Base-by-base conservation (phyloP, 176 grass and related monocot species). In the Cenchrus americanus region DNA sequence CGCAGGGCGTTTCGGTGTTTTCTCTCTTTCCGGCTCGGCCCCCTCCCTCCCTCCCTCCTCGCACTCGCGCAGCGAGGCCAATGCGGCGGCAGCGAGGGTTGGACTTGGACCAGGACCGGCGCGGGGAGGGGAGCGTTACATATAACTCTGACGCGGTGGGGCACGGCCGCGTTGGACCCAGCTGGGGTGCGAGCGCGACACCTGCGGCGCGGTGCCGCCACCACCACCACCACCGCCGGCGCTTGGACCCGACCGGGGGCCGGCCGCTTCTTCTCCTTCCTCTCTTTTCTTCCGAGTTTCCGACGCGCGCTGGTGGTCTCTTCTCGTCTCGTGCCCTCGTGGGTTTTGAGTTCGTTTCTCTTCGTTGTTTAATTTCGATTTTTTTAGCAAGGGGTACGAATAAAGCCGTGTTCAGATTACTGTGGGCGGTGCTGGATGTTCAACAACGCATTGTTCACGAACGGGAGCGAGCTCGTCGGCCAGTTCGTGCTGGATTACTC, bases 101-200 rank as follows among this genome's bases (percentile, higher is more conserved):
- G 64, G 78, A 80, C 27, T 78, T 86, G 78, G 78, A 74, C 58
- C 30, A 13, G 49, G 63, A 66, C 47, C 10, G 40, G 48, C 13
- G 70, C 27, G 71, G 14, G 15, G 82, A 46, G 46, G 51, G 61
- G 61, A 62, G 65, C 10, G 81, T 21, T 85, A 81, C 40, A 76
- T 81, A 85, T 84, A 84, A 50, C 68, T 84, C 81, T 66, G 80
- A 13, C 49, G 68, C 43, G 40, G 81, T 88, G 79, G 52, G 70
- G 5, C 32, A 14, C 14, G 8, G 26, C 6, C 69, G 41, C 66
- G 66, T 77, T 63, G 80, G 87, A 85, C 83, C 70, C 87, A 81
- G 82, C 71, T 89, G 76, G 43, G 30, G 21, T 11, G 55, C 77
- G 48, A 69, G 59, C 19, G 66, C 74, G 44, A 67, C 71, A 7